A percentile compares a stretch with the other conserved stretches of the same genome.
These are phyloP conservation scores for Penicillium lividum DNA, from an alignment of 495 filamentous ascomycete species.

Conservation along the genomic window DNA sequence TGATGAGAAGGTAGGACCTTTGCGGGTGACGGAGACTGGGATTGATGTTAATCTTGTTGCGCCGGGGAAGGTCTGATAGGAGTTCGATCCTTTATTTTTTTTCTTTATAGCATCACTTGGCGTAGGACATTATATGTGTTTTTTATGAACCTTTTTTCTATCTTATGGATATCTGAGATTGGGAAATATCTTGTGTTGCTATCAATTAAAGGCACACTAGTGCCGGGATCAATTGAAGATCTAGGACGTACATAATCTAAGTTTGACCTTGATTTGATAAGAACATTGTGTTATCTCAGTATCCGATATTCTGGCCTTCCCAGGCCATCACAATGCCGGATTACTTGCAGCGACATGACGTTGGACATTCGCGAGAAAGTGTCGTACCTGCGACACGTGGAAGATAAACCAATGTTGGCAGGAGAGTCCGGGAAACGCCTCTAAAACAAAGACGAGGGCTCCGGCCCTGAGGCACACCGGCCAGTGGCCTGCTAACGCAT, in stretches of 20 bases:
- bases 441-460: neutral
- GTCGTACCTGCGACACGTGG: neutral
- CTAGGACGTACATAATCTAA: neutral
- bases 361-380: neutral
- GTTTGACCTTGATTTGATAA: neutral
- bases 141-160: neutral
- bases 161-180: neutral
- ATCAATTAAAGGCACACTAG: neutral
- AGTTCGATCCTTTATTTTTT: too few relatives aligned
- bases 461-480: neutral
- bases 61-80: conserved; percentile 16
- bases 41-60: conserved; percentile 26
- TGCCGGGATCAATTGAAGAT: neutral
- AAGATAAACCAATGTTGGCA: neutral
- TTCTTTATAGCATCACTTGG: conserved; percentile 4
- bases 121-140: neutral
- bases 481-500: neutral
- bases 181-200: neutral
- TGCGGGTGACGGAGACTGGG: conserved; percentile 19
- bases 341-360: neutral
- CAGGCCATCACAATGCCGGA: neutral
- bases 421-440: neutral
- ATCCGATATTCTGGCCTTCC: neutral
- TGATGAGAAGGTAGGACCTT: conserved; percentile 9
- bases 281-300: neutral